Evolutionary conservation across 768 basidiomycete genomes (phyloP).

Genomic region (Leccinum sublutescens): DNA sequence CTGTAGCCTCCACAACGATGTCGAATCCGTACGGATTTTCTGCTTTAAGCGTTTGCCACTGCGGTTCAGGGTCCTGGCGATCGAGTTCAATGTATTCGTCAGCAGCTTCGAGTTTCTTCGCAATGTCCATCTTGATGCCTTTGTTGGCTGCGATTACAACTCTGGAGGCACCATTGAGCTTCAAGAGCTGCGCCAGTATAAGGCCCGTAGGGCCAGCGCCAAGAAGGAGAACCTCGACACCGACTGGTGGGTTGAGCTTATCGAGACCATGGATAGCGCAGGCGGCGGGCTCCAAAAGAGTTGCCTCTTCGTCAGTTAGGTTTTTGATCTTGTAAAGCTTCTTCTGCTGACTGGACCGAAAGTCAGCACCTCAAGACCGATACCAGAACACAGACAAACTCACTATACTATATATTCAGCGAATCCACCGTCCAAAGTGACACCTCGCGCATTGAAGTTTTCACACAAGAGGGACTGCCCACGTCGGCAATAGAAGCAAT

Average conservation of each 20-base stretch:
- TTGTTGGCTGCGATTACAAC: conserved; percentile 88
- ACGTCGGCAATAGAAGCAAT: conserved; percentile 85
- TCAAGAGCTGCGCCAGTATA: conserved; percentile 84
- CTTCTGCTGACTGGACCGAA: conserved; percentile 49
- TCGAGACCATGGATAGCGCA: conserved; percentile 93
- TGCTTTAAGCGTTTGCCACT: conserved; percentile 78
- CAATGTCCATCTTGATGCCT: conserved; percentile 88
- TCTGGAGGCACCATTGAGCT: conserved; percentile 78
- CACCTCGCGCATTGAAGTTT: conserved; percentile 77
- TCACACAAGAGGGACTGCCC: conserved; percentile 84
- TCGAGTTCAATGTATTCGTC: conserved; percentile 89
- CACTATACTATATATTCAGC: conserved; percentile 87
- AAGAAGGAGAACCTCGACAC: conserved; percentile 78
- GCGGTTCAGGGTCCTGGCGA: conserved; percentile 64
- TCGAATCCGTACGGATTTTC: conserved; percentile 89
- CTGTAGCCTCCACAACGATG: conserved; percentile 79
- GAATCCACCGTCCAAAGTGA: conserved; percentile 82
- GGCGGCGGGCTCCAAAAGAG: conserved; percentile 85
- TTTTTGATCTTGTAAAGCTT: conserved; percentile 89
- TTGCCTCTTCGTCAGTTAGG: conserved; percentile 83
- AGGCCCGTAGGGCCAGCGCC: conserved; percentile 94
- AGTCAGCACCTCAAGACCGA: neutral
- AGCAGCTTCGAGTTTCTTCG: conserved; percentile 70
- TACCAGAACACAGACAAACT: conserved; percentile 22
- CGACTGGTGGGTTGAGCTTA: conserved; percentile 79